Percentiles rank a stretch among this genome's conserved stretches.
Evolutionary conservation across 306 rosid species (phyloP).

Genomic region (Begonia masoniana): DNA sequence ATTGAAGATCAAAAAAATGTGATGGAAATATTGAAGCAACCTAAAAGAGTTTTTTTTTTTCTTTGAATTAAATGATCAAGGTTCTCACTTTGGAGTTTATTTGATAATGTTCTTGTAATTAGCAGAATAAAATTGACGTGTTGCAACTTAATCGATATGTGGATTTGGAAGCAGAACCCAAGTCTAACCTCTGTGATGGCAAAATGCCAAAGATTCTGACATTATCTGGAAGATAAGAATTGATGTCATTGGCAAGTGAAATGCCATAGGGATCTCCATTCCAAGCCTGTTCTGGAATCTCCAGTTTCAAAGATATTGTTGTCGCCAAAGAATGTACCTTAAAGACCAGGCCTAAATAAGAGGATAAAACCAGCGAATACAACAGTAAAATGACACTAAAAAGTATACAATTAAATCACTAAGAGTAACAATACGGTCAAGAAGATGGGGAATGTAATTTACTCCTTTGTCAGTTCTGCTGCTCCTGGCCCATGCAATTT

Average conservation of each 20-base stretch:
- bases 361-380: conserved; percentile 4
- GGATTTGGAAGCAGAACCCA: background rate
- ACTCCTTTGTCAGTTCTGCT: conserved; percentile 98
- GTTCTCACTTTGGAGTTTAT: no score
- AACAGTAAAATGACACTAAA: background rate
- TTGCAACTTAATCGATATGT: no score
- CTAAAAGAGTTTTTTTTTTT: no score
- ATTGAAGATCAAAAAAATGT: background rate
- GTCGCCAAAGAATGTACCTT: conserved; percentile 91
- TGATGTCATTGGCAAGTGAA: conserved; percentile 46
- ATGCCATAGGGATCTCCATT: conserved; percentile 57
- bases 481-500: conserved; percentile 82
- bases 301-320: conserved; percentile 78
- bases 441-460: conserved; percentile 8
- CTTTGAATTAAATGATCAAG: no score
- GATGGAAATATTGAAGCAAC: background rate
- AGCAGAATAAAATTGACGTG: no score
- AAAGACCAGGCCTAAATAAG: conserved; percentile 10
- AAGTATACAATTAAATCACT: background rate
- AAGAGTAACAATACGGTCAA: background rate
- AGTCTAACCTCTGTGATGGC: conserved; percentile 70
- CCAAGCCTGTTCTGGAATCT: conserved; percentile 70
- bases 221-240: conserved; percentile 54
- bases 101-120: no score
- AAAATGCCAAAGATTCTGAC: conserved; percentile 61